Percentiles rank a stretch among this genome's conserved stretches.
Conservation (phyloP, 2,329 filamentous ascomycete genomes). For the Dactylella cylindrospora region DNA sequence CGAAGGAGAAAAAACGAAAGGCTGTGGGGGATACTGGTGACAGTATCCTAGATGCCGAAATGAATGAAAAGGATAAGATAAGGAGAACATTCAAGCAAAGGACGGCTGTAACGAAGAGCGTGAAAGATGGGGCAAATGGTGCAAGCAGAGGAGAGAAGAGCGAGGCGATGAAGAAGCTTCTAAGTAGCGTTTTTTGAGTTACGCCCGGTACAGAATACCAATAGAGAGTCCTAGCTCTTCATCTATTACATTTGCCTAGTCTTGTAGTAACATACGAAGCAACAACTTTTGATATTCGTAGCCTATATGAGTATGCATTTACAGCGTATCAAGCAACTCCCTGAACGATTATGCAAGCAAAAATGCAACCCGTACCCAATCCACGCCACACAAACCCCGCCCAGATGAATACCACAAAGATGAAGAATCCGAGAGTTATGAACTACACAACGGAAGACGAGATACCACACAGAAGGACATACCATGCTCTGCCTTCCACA, state of each 20-base stretch:
- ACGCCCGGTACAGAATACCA: conserved; percentile 1
- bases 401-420: conserved; percentile 8
- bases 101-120: conserved; percentile 59
- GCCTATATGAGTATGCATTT: conserved; percentile 12
- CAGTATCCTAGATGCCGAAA: conserved; percentile 36
- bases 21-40: conserved; percentile 53
- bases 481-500: too few species aligned
- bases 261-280: background rate
- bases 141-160: conserved; percentile 55
- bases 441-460: conserved; percentile 1
- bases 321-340: too few species aligned
- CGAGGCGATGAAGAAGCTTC: conserved; percentile 62
- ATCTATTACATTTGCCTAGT: background rate
- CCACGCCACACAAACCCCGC: conserved; percentile 33
- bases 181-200: conserved; percentile 65
- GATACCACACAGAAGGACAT: too few species aligned
- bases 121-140: conserved; percentile 45
- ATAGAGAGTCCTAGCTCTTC: background rate
- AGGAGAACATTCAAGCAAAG: conserved; percentile 68
- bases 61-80: conserved; percentile 51
- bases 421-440: conserved; percentile 5
- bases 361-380: conserved; percentile 11
- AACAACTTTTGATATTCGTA: conserved; percentile 37
- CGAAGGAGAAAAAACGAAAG: conserved; percentile 57
- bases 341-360: too few species aligned